Evolutionary conservation across 352 stramenopile genomes (phyloP).

Genomic region (Pythium periplocum): DNA sequence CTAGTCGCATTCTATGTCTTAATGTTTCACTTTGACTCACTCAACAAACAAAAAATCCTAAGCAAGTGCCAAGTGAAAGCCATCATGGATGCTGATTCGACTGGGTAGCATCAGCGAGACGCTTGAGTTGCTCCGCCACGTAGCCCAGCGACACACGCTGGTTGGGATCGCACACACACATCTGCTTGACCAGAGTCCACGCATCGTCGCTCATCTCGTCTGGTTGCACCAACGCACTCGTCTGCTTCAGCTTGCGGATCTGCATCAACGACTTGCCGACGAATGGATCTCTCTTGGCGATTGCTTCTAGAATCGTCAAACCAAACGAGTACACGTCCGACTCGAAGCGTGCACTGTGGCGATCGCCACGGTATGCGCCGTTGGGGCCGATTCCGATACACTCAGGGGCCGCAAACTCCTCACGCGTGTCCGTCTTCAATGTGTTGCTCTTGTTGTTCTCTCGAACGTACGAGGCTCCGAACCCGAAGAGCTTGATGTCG

Average conservation of each 20-base stretch:
- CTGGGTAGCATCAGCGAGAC: slow-evolving; percentile 1
- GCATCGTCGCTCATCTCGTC: slow-evolving; percentile 1
- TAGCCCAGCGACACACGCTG: slow-evolving; percentile 5
- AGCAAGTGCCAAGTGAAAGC: too few relatives aligned
- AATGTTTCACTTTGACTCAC: too few relatives aligned
- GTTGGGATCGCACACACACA: slow-evolving; percentile 6
- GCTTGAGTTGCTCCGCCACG: slow-evolving; percentile 11
- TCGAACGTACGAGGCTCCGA: slow-evolving; percentile 7
- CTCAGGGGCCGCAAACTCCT: slow-evolving; percentile 23
- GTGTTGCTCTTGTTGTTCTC: neutral
- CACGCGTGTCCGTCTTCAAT: neutral
- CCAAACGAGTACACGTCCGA: slow-evolving; percentile 33
- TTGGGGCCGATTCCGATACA: slow-evolving; percentile 11
- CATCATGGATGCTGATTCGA: neutral
- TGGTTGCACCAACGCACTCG: neutral
- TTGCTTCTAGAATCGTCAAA: slow-evolving; percentile 26
- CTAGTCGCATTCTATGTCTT: too few relatives aligned
- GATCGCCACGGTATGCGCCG: neutral
- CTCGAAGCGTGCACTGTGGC: slow-evolving; percentile 2
- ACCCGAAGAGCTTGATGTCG: slow-evolving; percentile 12
- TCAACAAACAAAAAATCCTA: too few relatives aligned
- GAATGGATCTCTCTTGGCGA: slow-evolving; percentile 8
- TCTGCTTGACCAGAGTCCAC: slow-evolving; percentile 4
- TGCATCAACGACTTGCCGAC: slow-evolving; percentile 1
- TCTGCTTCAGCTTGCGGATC: neutral